Percentiles rank a stretch among this genome's conserved stretches.
Evolutionary conservation across 2,329 filamentous ascomycete genomes (phyloP).

Genomic region (Grosmannia huntii): DNA sequence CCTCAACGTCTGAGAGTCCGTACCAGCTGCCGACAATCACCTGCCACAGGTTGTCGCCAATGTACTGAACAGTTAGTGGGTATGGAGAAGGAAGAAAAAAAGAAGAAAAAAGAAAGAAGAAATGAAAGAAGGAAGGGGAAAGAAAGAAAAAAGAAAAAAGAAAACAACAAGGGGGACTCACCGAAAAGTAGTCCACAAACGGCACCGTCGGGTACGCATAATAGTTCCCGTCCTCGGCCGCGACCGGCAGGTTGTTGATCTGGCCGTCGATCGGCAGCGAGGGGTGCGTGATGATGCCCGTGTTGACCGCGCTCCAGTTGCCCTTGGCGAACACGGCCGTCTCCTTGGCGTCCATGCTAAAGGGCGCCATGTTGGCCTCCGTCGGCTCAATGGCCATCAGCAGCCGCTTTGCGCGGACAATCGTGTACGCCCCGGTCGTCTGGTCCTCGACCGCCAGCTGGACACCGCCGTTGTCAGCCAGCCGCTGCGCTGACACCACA

Average conservation of each 20-base stretch:
- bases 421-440: slow-evolving; percentile 12
- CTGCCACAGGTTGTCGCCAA: slow-evolving; percentile 17
- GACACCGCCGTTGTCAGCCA: slow-evolving; percentile 14
- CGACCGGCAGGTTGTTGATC: slow-evolving; percentile 18
- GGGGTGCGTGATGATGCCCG: slow-evolving; percentile 19
- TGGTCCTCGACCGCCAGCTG: slow-evolving; percentile 17
- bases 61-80: slow-evolving; percentile 10
- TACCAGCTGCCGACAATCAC: slow-evolving; percentile 16
- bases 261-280: slow-evolving; percentile 17
- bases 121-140: too few relatives aligned
- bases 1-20: slow-evolving; percentile 10
- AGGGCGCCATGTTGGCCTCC: slow-evolving; percentile 16
- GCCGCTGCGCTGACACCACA: slow-evolving; percentile 19
- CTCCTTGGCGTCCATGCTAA: slow-evolving; percentile 21
- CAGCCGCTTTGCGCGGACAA: slow-evolving; percentile 21
- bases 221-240: slow-evolving; percentile 16
- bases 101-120: too few relatives aligned
- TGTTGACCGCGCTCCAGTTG: slow-evolving; percentile 20
- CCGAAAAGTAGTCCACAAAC: slow-evolving; percentile 16
- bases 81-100: too few relatives aligned
- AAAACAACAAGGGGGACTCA: too few relatives aligned
- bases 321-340: slow-evolving; percentile 19
- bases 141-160: too few relatives aligned
- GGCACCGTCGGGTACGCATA: slow-evolving; percentile 15
- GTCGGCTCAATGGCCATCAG: slow-evolving; percentile 24